Evolutionary conservation across 441 rosid genomes (phyloP).

Genomic region (Populus hybrid): DNA sequence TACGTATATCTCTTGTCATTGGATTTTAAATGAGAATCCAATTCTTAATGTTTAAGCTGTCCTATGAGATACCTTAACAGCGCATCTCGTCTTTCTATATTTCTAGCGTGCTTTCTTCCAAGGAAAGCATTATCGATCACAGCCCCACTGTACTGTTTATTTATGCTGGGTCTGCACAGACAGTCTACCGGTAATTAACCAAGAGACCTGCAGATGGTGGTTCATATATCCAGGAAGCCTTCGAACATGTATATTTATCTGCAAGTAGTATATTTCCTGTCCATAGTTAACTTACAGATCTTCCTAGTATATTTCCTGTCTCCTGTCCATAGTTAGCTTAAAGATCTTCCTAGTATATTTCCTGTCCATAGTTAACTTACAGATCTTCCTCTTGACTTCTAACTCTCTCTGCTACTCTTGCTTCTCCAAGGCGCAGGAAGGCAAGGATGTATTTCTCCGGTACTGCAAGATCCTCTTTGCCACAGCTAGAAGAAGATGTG

Average conservation of each 20-base stretch:
- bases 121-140: not conserved
- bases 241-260: not conserved
- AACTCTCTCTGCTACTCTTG: not conserved
- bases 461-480: not conserved
- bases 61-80: not conserved
- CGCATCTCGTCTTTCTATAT: not conserved
- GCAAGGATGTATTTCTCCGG: not conserved
- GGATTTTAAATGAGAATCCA: not conserved
- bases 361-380: not conserved
- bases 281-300: too few species aligned
- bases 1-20: not conserved
- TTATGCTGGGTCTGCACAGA: not conserved
- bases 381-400: not conserved
- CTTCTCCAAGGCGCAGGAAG: not conserved
- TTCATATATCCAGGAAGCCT: not conserved
- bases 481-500: not conserved
- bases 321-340: not conserved
- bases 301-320: too few species aligned
- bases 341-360: not conserved
- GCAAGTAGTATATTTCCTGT: not conserved
- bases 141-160: not conserved
- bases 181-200: not conserved
- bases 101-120: not conserved
- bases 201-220: not conserved
- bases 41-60: not conserved